Base-by-base conservation (phyloP, 2,329 filamentous ascomycete species). In the Knufia petricola region DNA sequence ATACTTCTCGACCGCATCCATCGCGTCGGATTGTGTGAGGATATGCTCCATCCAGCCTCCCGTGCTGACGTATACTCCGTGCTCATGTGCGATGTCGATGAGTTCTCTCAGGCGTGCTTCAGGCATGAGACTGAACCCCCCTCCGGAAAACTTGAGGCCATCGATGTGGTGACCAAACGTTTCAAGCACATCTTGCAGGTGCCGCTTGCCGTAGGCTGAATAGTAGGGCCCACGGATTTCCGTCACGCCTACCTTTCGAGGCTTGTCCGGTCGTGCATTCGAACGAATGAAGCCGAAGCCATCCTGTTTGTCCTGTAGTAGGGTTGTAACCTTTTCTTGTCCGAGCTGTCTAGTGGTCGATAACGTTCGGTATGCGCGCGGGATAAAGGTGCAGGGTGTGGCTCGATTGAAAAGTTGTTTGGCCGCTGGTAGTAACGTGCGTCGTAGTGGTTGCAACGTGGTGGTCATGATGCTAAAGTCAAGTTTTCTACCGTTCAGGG, bases 191-290 rank as follows among this genome's bases (percentile, higher is more conserved):
- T 77, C 74, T 17, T 68, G 60, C 1, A 78, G 61, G 49, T 77
- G 75, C 32, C 69, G 63, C 52, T 72, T 74, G 1, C 74, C 74
- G 69, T 76, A 76, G 2, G 66, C 72, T 0, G 72, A 71, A 58
- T 77, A 78, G 58, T 77, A 77, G 4, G 73, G 74, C 0, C 75
- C 74, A 26, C 74, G 65, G 49, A 77, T 78, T 59, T 78, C 75
- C 1, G 75, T 77, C 4, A 76, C 73, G 3, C 69, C 72, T 31
- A 63, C 68, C 3, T 58, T 66, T 23, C 75, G 64, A 2, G 74
- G 74, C 58, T 78, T 77, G 3, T 63, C 59, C 0, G 71, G 68
- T 12, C 67, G 60, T 0, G 65, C 65, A 46, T 77, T 78, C 23
- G 73, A 73, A 2, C 70, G 66, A 26, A 68, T 66, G 56, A 77